Base-by-base conservation (phyloP, 352 stramenopile species). In the Thraustochytrium sp. region DNA sequence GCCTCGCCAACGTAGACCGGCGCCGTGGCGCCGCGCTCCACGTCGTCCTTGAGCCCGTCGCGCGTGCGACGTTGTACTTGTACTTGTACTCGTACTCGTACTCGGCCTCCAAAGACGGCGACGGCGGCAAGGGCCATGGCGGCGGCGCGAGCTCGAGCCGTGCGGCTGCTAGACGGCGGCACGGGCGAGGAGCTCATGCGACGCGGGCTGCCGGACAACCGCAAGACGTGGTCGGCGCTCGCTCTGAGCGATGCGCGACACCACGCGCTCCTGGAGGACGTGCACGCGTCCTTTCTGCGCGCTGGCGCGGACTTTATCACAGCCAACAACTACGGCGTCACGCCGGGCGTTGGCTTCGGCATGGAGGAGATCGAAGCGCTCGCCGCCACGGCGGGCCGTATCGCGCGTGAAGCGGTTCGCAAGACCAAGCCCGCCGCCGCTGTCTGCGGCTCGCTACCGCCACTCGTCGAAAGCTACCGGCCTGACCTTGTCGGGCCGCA, bases 301-400 rank as follows among this genome's bases (percentile, higher is more conserved):
- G 91, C 92, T 31, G 92, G 92, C 18, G 87, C 91, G 3, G 85
- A 93, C 73, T 92, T 87, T 23, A 91, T 96, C 65, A 97, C 93
- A 29, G 93, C 91, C 84, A 97, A 97, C 88, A 95, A 93, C 51
- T 97, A 96, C 85, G 91, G 91, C 51, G 90, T 96, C 42, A 94
- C 92, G 42, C 92, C 92, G 21, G 91, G 91, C 54, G 91, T 94
- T 3, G 91, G 92, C 61, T 97, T 97, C 86, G 87, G 73, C 2
- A 85, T 91, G 40, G 78, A 89, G 0, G 88, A 95, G 42, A 92
- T 95, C n/a, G 75, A 86, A 23, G 82, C 86, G 54, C 88, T 89
- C 82, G 90, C 87, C 11, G 85, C 54, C 18, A 68, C 89, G 36
- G 88, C 91, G 21, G 92, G 90, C 46, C 64, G 84, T 74, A 87